A percentile compares a stretch with the other conserved stretches of the same genome.
phyloP scores from a whole-genome alignment of 176 grass and related monocot species.

The Thinopyrum elongatum region DNA sequence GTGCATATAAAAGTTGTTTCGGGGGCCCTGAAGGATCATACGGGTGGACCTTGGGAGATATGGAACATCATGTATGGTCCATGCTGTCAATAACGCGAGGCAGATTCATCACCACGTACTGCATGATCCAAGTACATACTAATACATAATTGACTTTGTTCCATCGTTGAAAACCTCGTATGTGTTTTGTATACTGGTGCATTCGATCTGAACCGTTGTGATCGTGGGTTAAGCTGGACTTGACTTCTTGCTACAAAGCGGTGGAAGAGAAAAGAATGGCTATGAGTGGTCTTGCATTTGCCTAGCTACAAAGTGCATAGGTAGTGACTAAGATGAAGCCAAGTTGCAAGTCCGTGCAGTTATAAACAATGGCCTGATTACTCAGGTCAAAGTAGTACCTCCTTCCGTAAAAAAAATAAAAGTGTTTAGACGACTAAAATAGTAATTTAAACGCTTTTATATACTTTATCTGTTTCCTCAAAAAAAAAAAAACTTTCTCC shows the following conservation, averaged over 20 bases:
- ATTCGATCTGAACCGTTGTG: not conserved
- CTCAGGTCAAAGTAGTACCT: not conserved
- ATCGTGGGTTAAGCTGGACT: conserved; percentile 15
- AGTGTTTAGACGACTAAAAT: too few species aligned
- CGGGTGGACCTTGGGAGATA: conserved; percentile 9
- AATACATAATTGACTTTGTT: conserved; percentile 19
- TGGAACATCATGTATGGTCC: conserved; percentile 19
- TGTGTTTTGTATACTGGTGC: not conserved
- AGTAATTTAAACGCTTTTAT: too few species aligned
- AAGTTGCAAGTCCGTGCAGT: not conserved
- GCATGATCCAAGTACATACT: not conserved
- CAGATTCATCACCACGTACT: not conserved
- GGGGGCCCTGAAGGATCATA: not conserved
- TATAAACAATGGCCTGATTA: not conserved
- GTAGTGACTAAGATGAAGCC: not conserved
- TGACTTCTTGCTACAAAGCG: not conserved
- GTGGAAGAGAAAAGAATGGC: not conserved
- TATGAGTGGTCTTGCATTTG: not conserved
- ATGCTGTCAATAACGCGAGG: not conserved
- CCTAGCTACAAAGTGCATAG: not conserved
- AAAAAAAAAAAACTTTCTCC: too few species aligned
- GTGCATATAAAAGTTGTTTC: conserved; percentile 14
- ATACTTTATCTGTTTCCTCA: too few species aligned
- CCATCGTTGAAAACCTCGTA: not conserved
- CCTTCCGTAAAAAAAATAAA: too few species aligned